Evolutionary conservation across 495 filamentous ascomycete genomes (phyloP).

Genomic region (Extremus antarcticus): DNA sequence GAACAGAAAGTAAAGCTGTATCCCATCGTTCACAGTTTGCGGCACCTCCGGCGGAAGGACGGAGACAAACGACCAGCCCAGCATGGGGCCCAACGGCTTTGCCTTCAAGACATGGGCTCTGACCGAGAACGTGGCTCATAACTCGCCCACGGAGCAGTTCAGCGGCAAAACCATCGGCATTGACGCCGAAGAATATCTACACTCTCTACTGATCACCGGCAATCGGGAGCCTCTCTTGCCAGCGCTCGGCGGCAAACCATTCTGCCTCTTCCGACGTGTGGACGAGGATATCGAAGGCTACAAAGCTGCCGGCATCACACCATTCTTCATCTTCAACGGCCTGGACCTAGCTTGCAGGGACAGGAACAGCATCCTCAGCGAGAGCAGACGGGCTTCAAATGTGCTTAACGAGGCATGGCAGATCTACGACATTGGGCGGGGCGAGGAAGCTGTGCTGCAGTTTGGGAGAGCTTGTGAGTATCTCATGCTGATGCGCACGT

Average conservation of each 20-base stretch:
- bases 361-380: slow-evolving; percentile 26
- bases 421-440: no score
- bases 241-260: slow-evolving; percentile 81
- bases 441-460: slow-evolving; percentile 63
- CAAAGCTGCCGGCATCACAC: slow-evolving; percentile 51
- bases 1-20: no score
- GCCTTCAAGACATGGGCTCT: slow-evolving; percentile 18
- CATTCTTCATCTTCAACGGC: slow-evolving; percentile 84
- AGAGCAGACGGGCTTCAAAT: slow-evolving; percentile 20
- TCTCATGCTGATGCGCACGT: background rate
- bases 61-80: no score
- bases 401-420: slow-evolving; percentile 29
- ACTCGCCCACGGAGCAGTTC: slow-evolving; percentile 38
- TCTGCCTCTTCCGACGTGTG: slow-evolving; percentile 59
- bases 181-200: slow-evolving; percentile 82
- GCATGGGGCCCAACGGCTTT: background rate
- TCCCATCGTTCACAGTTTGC: no score
- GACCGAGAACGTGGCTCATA: background rate
- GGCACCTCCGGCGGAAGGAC: no score
- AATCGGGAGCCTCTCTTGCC: slow-evolving; percentile 75
- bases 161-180: slow-evolving; percentile 67
- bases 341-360: slow-evolving; percentile 64
- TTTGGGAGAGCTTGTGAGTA: slow-evolving; percentile 72
- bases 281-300: slow-evolving; percentile 61
- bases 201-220: slow-evolving; percentile 55